phyloP scores from a whole-genome alignment of 768 basidiomycete genomes.

The Russula foetens region DNA sequence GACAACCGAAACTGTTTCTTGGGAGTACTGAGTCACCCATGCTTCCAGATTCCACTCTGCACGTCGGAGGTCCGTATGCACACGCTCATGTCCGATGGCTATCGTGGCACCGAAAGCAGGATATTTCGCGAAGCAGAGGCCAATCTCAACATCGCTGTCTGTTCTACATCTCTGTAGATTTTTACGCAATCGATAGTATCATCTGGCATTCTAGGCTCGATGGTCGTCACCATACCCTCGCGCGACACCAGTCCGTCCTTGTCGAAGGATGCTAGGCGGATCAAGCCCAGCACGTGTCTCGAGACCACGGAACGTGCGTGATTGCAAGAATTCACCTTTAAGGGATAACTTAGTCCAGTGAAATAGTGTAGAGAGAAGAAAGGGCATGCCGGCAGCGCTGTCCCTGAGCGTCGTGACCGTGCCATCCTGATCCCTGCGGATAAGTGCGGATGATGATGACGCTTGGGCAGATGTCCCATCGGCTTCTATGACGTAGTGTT shows the following conservation, averaged over 20 bases:
- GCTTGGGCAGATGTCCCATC: conserved; percentile 13
- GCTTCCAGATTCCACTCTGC: too few species aligned
- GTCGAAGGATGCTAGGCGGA: conserved; percentile 72
- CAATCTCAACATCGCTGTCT: too few species aligned
- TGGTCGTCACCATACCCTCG: conserved; percentile 67
- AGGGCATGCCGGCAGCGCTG: conserved; percentile 59
- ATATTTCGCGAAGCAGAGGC: too few species aligned
- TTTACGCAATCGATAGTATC: neutral
- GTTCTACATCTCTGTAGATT: neutral
- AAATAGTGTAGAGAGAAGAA: neutral
- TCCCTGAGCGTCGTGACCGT: conserved; percentile 47
- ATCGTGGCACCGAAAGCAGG: too few species aligned
- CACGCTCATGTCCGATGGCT: too few species aligned
- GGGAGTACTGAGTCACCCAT: too few species aligned
- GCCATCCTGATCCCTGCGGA: conserved; percentile 57
- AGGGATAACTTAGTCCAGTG: neutral
- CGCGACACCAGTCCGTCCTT: conserved; percentile 86
- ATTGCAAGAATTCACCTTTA: conserved; percentile 62
- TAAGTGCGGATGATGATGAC: conserved; percentile 35
- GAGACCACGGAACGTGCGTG: conserved; percentile 71
- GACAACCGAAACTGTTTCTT: too few species aligned
- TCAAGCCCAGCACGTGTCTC: conserved; percentile 74
- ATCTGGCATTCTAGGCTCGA: neutral
- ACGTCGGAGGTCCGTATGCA: too few species aligned
- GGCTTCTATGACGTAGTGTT: conserved; percentile 1